A percentile compares a stretch with the other conserved stretches of the same genome.
Evolutionary conservation across 2,329 filamentous ascomycete species (phyloP).

Genomic region (Aspergillus fructus): DNA sequence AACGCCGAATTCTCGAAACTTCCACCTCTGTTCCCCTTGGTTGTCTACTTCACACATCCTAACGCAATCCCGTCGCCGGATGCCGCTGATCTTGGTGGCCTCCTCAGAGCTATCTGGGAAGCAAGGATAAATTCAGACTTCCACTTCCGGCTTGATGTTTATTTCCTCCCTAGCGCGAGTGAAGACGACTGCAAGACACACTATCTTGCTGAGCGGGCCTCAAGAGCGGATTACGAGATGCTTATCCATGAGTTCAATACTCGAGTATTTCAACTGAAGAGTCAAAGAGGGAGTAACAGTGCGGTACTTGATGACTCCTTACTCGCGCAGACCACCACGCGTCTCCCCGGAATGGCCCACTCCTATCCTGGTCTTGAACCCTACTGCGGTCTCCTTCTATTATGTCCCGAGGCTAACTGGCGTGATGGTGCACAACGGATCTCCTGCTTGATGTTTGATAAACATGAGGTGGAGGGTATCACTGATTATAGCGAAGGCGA

Average conservation of each 20-base stretch:
- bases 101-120: not conserved
- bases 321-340: not conserved
- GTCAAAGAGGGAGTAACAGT: not conserved
- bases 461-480: not conserved
- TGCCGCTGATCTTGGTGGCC: not conserved
- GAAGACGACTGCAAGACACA: slow-evolving; percentile 4
- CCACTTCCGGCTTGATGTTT: slow-evolving; percentile 8
- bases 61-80: not conserved
- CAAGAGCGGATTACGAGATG: not conserved
- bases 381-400: not conserved
- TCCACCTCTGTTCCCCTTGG: slow-evolving; percentile 10
- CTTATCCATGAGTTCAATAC: not conserved
- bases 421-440: not conserved
- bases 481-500: not conserved
- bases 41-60: slow-evolving; percentile 9
- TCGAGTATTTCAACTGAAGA: not conserved
- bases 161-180: slow-evolving; percentile 3
- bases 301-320: not conserved
- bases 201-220: not conserved
- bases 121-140: not conserved
- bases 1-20: not conserved
- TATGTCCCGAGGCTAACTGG: not conserved
- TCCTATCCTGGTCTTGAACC: not conserved
- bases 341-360: not conserved
- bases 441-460: not conserved